Percentiles rank a stretch among this genome's conserved stretches.
Evolutionary conservation across 2,329 filamentous ascomycete species (phyloP).

Genomic region (Neofusicoccum kwambonambiense): DNA sequence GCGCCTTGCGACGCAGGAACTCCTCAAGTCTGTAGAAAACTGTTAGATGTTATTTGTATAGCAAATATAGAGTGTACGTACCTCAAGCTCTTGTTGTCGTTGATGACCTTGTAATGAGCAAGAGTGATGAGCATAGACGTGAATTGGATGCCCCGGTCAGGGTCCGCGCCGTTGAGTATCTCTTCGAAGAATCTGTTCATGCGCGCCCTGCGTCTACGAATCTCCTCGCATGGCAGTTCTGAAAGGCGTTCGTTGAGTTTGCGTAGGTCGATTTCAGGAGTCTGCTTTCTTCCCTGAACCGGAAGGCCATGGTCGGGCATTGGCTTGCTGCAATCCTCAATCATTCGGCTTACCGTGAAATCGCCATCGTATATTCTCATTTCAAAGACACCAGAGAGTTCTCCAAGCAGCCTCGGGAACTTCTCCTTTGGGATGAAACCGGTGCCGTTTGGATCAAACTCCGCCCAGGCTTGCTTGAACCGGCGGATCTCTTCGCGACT

Average conservation of each 20-base stretch:
- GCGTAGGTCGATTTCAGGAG: constrained; percentile 63
- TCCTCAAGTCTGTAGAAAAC: constrained; percentile 70
- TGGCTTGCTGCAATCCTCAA: constrained; percentile 75
- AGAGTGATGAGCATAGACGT: constrained; percentile 91
- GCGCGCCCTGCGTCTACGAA: constrained; percentile 70
- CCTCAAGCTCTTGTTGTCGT: constrained; percentile 91
- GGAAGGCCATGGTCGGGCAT: constrained; percentile 51
- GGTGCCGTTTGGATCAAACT: constrained; percentile 85
- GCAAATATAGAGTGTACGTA: constrained; percentile 35
- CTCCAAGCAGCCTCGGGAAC: constrained; percentile 82
- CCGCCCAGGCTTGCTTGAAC: constrained; percentile 98
- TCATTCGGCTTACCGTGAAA: constrained; percentile 79
- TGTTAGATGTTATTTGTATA: not conserved
- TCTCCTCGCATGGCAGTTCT: constrained; percentile 70
- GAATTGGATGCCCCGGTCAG: constrained; percentile 85
- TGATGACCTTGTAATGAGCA: constrained; percentile 98
- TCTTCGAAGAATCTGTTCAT: constrained; percentile 98
- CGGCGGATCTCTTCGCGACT: constrained; percentile 91
- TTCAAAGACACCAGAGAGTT: constrained; percentile 92
- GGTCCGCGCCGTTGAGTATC: constrained; percentile 88
- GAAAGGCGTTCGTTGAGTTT: constrained; percentile 72
- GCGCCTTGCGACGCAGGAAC: constrained; percentile 83
- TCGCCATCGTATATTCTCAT: constrained; percentile 95
- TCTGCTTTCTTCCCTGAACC: constrained; percentile 39
- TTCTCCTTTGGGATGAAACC: constrained; percentile 88